Evolutionary conservation across 23 red algal species (phyloP).

Genomic region (Chondrus crispus): DNA sequence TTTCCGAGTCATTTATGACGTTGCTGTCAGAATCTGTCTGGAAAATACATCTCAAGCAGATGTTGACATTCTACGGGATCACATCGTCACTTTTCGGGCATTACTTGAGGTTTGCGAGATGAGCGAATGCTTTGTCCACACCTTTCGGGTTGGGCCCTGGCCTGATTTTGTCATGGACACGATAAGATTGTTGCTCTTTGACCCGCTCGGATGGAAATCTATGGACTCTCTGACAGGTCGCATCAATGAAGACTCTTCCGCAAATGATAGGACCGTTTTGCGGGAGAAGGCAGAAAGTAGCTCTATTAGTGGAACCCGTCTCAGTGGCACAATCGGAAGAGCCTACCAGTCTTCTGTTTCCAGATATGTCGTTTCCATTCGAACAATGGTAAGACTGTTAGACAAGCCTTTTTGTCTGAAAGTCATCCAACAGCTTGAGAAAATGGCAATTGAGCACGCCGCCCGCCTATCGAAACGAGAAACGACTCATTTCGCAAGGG

Average conservation of each 20-base stretch:
- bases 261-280: slow-evolving; percentile 19
- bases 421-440: slow-evolving; percentile 17
- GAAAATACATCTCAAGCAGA: not conserved
- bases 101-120: slow-evolving; percentile 36
- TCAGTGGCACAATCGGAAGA: slow-evolving; percentile 17
- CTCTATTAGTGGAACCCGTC: slow-evolving; percentile 12
- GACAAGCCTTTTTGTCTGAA: slow-evolving; percentile 46
- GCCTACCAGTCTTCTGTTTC: slow-evolving; percentile 9
- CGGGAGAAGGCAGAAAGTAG: slow-evolving; percentile 43
- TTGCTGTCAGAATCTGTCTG: slow-evolving; percentile 23
- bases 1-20: slow-evolving; percentile 47
- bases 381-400: slow-evolving; percentile 40
- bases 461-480: slow-evolving; percentile 17
- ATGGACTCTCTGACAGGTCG: slow-evolving; percentile 5
- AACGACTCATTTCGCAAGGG: slow-evolving; percentile 42
- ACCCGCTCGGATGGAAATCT: slow-evolving; percentile 16
- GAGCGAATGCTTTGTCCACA: slow-evolving; percentile 3
- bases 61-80: slow-evolving; percentile 13
- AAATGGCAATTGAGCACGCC: slow-evolving; percentile 27
- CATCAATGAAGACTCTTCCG: slow-evolving; percentile 17
- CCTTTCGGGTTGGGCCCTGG: slow-evolving; percentile 52
- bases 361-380: slow-evolving; percentile 29
- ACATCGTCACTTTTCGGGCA: slow-evolving; percentile 17
- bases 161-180: slow-evolving; percentile 44
- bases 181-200: slow-evolving; percentile 40